Conservation (phyloP, 192 early-diverging fungal genomes). For the Umbelopsis vinacea region DNA sequence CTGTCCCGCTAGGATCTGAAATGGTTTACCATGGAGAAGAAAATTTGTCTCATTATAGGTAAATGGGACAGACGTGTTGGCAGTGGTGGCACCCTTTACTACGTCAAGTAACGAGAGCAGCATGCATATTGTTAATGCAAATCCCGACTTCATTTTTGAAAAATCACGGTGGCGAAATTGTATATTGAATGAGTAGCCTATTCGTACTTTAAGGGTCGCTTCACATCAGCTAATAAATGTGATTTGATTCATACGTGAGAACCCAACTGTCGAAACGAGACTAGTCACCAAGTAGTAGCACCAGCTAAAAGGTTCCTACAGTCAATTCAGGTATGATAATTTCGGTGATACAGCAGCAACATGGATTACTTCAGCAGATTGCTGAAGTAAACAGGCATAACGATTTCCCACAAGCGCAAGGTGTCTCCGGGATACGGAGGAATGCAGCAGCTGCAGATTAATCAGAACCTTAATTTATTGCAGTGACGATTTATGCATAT, state of each 20-base stretch:
- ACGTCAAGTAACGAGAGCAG: background rate
- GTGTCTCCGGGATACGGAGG: background rate
- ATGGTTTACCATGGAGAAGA: slow-evolving; percentile 11
- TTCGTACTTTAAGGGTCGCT: too few species aligned
- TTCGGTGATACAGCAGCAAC: background rate
- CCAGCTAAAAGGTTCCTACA: background rate
- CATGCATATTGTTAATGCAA: background rate
- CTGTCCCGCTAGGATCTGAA: slow-evolving; percentile 2
- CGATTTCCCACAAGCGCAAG: background rate
- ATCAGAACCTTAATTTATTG: too few species aligned
- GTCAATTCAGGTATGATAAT: background rate
- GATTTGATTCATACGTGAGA: background rate
- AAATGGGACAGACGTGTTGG: background rate
- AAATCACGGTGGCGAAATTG: too few species aligned
- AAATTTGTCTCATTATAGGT: slow-evolving; percentile 15
- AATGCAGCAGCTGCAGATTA: background rate
- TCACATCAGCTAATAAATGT: background rate
- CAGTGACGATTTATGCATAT: too few species aligned
- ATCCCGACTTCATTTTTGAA: background rate
- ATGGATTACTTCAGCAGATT: slow-evolving; percentile 14
- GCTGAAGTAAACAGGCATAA: slow-evolving; percentile 6
- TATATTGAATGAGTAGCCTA: too few species aligned
- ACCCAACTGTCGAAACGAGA: background rate
- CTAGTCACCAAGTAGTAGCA: background rate
- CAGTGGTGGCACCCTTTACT: background rate